Evolutionary conservation across 305 asterid species (phyloP).

Genomic region (Fraxinus sp.): DNA sequence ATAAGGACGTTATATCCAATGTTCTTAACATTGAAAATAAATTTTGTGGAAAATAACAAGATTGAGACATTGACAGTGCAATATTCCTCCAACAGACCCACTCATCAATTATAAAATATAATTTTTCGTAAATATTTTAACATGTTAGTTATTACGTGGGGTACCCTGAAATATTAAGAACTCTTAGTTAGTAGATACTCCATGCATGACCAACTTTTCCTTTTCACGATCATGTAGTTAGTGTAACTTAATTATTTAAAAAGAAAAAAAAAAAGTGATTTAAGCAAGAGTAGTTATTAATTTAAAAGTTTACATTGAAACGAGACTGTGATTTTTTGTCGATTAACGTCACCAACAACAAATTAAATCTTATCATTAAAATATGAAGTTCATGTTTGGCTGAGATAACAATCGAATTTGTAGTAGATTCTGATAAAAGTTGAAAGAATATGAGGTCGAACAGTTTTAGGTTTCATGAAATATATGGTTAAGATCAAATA

Average conservation of each 20-base stretch:
- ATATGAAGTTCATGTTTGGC: background rate
- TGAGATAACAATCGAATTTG: background rate
- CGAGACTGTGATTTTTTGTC: background rate
- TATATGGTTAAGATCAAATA: no score
- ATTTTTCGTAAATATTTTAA: background rate
- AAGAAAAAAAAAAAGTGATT: background rate
- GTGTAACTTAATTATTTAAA: background rate
- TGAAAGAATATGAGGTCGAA: background rate
- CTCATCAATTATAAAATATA: background rate
- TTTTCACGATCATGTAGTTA: background rate
- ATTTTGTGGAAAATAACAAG: background rate
- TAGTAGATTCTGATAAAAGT: background rate
- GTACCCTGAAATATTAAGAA: background rate
- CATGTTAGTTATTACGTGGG: background rate
- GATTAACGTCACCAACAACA: background rate
- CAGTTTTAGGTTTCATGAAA: no score
- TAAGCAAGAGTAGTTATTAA: background rate
- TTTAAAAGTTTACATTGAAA: background rate
- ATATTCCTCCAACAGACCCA: background rate
- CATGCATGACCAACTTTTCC: background rate
- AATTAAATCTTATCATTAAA: background rate
- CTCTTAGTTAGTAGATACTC: background rate
- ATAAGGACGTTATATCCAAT: background rate
- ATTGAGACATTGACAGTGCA: background rate
- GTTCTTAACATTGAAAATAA: background rate